Conservation (phyloP, 2,329 filamentous ascomycete species). For the Nakataea oryzae region DNA sequence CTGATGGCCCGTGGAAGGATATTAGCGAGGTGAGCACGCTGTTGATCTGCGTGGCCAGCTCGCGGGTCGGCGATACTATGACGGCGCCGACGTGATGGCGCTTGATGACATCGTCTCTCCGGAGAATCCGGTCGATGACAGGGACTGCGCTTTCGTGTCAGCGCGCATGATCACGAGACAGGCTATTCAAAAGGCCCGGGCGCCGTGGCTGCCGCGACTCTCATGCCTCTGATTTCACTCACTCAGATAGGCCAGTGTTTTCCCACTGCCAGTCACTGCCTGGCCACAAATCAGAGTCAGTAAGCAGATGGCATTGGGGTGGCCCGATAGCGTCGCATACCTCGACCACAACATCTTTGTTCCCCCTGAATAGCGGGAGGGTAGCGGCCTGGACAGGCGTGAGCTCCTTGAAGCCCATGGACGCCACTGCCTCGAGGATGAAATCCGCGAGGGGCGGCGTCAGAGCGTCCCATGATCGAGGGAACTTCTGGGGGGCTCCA, state of each 20-base stretch:
- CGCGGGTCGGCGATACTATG: constrained; percentile 85
- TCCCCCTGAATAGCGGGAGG: constrained; percentile 76
- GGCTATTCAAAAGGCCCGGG: neutral
- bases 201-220: neutral
- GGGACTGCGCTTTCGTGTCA: constrained; percentile 41
- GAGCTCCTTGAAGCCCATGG: constrained; percentile 64
- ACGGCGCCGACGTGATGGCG: constrained; percentile 86
- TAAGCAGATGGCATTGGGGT: constrained; percentile 1
- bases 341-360: constrained; percentile 90
- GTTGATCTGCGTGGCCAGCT: constrained; percentile 85
- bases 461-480: constrained; percentile 55
- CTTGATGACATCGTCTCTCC: constrained; percentile 72
- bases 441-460: constrained; percentile 67
- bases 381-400: constrained; percentile 91
- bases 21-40: constrained; percentile 68
- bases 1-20: constrained; percentile 72
- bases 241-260: constrained; percentile 66
- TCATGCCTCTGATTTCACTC: neutral
- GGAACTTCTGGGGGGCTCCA: constrained; percentile 24
- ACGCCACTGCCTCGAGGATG: constrained; percentile 72
- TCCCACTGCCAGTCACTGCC: constrained; percentile 52
- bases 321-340: constrained; percentile 20
- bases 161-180: neutral
- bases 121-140: constrained; percentile 70
- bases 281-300: neutral